A percentile compares a stretch with the other conserved stretches of the same genome.
Evolutionary conservation across 1,139 yeast genomes (phyloP).

Genomic region (Zygoascus meyerae): DNA sequence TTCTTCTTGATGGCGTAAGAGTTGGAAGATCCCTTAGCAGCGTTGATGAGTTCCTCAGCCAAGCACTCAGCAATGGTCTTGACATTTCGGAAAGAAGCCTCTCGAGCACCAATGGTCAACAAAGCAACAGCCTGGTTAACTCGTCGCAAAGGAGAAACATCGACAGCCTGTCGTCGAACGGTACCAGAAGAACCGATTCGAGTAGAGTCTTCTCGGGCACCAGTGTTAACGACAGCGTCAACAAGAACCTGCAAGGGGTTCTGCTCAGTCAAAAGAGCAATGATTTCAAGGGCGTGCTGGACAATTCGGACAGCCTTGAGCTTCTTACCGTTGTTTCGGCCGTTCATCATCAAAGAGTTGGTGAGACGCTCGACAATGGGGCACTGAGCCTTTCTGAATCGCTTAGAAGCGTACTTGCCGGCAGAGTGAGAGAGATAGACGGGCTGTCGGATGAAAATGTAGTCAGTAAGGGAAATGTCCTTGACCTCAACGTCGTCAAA

Average conservation of each 20-base stretch:
- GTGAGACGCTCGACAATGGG: conserved; percentile 99
- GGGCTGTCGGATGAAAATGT: conserved; percentile 96
- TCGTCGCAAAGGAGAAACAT: conserved; percentile 99
- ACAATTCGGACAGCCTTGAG: conserved; percentile 99
- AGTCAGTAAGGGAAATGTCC: conserved; percentile 97
- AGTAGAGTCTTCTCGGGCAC: conserved; percentile 99
- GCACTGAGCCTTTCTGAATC: conserved; percentile 99
- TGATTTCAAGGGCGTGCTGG: conserved; percentile 98
- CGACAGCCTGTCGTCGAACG: conserved; percentile 99
- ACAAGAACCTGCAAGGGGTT: conserved; percentile 99
- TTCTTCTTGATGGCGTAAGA: conserved; percentile 99
- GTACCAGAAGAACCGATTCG: conserved; percentile 99
- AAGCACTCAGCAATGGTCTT: conserved; percentile 99
- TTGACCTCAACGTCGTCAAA: conserved; percentile 95
- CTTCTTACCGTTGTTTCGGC: conserved; percentile 99
- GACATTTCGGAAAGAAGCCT: conserved; percentile 99
- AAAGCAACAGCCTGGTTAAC: conserved; percentile 99
- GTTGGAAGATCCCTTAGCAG: conserved; percentile 99
- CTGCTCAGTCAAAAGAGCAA: conserved; percentile 95
- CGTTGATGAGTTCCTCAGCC: conserved; percentile 99
- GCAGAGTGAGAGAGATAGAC: conserved; percentile 99
- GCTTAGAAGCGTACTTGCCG: conserved; percentile 99
- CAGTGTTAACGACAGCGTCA: conserved; percentile 99
- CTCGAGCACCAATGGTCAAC: conserved; percentile 99
- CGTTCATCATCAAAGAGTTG: conserved; percentile 99